Evolutionary conservation across 2,329 filamentous ascomycete genomes (phyloP), one percentile per base, ranked within the genome.

Genomic region (Curvularia sp.): DNA sequence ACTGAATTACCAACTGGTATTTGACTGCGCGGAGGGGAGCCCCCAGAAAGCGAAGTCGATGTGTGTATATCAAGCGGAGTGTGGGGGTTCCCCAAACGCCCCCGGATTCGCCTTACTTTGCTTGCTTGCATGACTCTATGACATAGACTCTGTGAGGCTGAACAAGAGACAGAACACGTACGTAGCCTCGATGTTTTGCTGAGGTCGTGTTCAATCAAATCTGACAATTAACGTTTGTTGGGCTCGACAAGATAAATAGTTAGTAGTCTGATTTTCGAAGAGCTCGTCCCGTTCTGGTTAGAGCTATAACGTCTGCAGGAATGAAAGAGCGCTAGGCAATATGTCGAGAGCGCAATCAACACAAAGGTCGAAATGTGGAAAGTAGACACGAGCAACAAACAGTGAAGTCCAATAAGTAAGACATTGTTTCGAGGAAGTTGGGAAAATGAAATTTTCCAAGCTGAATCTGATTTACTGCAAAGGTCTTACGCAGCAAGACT

Each of bases 401-500:
- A 7, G 18, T 8, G 34, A 21, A 8, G 28, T 32, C 10, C 10
- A 39, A n/a, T n/a, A 21, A 27, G 19, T 21, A 30, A 30, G 27
- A 2, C 9, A 10, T 13, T 18, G 7, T 42, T 42, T 8, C 36
- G 25, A 28, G 12, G 36, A 41, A 50, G 18, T n/a, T 13, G 5
- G 34, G n/a, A 50, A 19, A 41, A 13, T n/a, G 7, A n/a, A n/a
- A n/a, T n/a, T n/a, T 52, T 34, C 21, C 10, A 34, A 9, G 9
- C 15, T 21, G 15, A 18, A 12, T 10, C 3, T n/a, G 6, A 39
- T 36, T 36, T 30, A 27, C 18, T 36, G 5, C 7, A 30, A 5
- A 13, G n/a, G n/a, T n/a, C n/a, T 41, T 61, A 59, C 50, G 59
- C 63, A 23, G 66, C 55, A 43, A 71, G 55, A 9, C 52, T 57